Evolutionary conservation across 495 filamentous ascomycete species (phyloP).

Genomic region (Parathielavia hyrcaniae): DNA sequence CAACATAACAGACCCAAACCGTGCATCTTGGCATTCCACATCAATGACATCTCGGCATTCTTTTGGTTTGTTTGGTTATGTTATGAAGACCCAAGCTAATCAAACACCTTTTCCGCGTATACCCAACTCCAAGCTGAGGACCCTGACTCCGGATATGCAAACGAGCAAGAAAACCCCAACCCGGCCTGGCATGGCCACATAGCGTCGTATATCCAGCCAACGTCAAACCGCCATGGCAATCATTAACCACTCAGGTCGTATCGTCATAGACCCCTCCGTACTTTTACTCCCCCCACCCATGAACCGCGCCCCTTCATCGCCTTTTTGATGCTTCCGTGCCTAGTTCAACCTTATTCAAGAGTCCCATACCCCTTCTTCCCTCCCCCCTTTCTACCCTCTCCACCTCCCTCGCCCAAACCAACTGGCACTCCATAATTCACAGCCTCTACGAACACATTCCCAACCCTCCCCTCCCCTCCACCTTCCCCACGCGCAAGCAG

Average conservation of each 20-base stretch:
- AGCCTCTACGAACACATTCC: background rate
- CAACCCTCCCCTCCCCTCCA: background rate
- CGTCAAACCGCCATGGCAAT: background rate
- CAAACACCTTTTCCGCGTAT: background rate
- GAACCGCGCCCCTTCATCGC: background rate
- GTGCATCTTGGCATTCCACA: too few relatives aligned
- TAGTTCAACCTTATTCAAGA: background rate
- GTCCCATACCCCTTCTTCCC: conserved; percentile 3
- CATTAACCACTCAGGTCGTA: background rate
- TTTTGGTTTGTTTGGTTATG: too few relatives aligned
- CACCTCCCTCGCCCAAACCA: background rate
- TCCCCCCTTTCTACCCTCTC: background rate
- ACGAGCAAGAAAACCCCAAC: background rate
- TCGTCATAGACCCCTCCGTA: background rate
- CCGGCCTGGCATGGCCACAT: background rate
- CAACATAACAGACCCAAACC: too few relatives aligned
- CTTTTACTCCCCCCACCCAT: background rate
- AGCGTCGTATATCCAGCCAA: background rate
- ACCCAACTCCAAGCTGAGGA: background rate
- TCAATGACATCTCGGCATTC: too few relatives aligned
- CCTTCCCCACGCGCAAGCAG: background rate
- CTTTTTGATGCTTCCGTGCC: background rate
- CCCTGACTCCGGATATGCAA: background rate
- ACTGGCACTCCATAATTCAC: conserved; percentile 3
- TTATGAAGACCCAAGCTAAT: too few relatives aligned